phyloP scores from a whole-genome alignment of 176 grass and related monocot genomes.

The Elaeis guineensis region DNA sequence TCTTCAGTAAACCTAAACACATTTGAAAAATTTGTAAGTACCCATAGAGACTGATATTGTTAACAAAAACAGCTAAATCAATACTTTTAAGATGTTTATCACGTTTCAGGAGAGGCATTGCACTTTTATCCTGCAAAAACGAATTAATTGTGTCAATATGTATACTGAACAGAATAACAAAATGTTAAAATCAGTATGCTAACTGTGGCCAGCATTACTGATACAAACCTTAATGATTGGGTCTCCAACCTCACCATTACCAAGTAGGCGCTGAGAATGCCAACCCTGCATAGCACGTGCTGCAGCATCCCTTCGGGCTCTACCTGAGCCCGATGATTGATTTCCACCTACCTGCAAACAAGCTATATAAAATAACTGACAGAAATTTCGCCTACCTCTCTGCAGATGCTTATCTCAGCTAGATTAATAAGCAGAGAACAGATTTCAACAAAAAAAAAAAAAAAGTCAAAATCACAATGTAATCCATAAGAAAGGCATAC shows the following conservation, averaged over 20 bases:
- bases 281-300: constrained; percentile 88
- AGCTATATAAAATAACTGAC: background rate
- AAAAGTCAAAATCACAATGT: too few relatives aligned
- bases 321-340: constrained; percentile 65
- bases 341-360: constrained; percentile 28
- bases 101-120: constrained; percentile 37
- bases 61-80: constrained; percentile 25
- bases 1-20: constrained; percentile 45
- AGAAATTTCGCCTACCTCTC: too few relatives aligned
- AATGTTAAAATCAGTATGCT: constrained; percentile 3
- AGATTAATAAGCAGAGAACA: too few relatives aligned
- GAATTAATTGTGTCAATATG: too few relatives aligned
- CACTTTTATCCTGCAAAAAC: constrained; percentile 61
- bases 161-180: too few relatives aligned
- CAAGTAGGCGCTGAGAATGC: constrained; percentile 68
- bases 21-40: constrained; percentile 3
- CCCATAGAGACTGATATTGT: too few relatives aligned
- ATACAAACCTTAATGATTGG: constrained; percentile 55
- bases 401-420: too few relatives aligned
- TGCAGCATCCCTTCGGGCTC: constrained; percentile 85
- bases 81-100: constrained; percentile 70
- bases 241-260: constrained; percentile 62
- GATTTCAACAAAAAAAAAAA: too few relatives aligned
- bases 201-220: background rate
- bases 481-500: too few relatives aligned